These are phyloP conservation scores for Irpex sp. DNA, from an alignment of 1,284 basidiomycete species.

Conservation along the genomic window DNA sequence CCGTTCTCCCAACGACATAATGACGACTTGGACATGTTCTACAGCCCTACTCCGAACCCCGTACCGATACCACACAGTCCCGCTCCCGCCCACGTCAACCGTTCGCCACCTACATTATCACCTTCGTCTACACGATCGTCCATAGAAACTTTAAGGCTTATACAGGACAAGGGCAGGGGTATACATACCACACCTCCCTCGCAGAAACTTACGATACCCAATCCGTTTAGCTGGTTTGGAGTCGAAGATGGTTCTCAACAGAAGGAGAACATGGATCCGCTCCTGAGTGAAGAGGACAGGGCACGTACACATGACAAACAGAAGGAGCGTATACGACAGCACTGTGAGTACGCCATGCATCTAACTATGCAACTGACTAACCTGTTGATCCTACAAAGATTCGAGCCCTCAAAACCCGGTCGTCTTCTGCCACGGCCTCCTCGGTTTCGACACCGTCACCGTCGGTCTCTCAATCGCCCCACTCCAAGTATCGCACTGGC, in stretches of 20 bases:
- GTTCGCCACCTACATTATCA: conserved; percentile 27
- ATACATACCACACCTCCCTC: conserved; percentile 24
- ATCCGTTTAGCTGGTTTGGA: conserved; percentile 49
- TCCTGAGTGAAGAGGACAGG: conserved; percentile 58
- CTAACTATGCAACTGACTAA: too few relatives aligned
- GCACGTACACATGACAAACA: conserved; percentile 50
- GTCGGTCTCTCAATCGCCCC: conserved; percentile 73
- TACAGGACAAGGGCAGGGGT: conserved; percentile 39
- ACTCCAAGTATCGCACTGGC: conserved; percentile 89
- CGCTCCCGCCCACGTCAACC: conserved; percentile 22
- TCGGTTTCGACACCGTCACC: conserved; percentile 82
- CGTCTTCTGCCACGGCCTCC: conserved; percentile 91
- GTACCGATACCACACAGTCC: conserved; percentile 27
- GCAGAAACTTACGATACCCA: conserved; percentile 19
- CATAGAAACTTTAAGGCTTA: conserved; percentile 58
- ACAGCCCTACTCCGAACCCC: conserved; percentile 26
- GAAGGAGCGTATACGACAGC: conserved; percentile 53
- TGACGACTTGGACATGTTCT: conserved; percentile 25
- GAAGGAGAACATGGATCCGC: conserved; percentile 44
- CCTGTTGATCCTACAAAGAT: conserved; percentile 38
- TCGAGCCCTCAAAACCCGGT: conserved; percentile 77
- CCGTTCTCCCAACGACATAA: conserved; percentile 20
- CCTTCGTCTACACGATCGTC: conserved; percentile 44
- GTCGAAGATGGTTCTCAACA: conserved; percentile 31
- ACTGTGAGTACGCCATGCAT: conserved; percentile 50